Evolutionary conservation across 2,329 filamentous ascomycete species (phyloP).

Genomic region (Bipolaris oryzae): DNA sequence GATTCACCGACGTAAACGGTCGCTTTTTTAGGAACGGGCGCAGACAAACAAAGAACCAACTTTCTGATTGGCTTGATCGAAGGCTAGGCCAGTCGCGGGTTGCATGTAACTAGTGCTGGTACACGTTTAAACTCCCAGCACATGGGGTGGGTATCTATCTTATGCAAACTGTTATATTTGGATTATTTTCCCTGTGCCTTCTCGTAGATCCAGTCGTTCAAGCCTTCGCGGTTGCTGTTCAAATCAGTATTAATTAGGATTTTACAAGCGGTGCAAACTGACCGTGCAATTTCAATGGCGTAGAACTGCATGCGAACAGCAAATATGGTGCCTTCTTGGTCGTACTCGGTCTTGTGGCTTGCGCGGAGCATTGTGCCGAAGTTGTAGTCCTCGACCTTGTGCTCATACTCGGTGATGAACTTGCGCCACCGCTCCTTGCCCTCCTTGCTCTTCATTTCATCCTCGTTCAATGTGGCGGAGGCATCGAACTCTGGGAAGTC

Average conservation of each 20-base stretch:
- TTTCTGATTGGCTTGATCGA: conserved; percentile 1
- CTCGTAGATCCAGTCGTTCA: conserved; percentile 98
- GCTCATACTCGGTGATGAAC: conserved; percentile 93
- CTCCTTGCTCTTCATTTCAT: conserved; percentile 95
- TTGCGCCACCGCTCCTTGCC: conserved; percentile 95
- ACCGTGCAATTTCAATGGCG: conserved; percentile 76
- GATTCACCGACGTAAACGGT: background rate
- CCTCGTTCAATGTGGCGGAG: conserved; percentile 79
- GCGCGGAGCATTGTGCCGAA: conserved; percentile 92
- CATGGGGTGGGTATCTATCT: background rate
- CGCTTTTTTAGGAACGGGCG: conserved; percentile 1
- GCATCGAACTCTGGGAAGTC: conserved; percentile 95
- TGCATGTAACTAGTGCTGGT: conserved; percentile 10
- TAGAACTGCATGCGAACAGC: conserved; percentile 85
- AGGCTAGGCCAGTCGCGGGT: conserved; percentile 8
- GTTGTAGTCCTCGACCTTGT: conserved; percentile 95
- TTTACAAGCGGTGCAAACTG: conserved; percentile 32
- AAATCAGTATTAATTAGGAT: conserved; percentile 22
- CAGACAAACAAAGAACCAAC: conserved; percentile 9
- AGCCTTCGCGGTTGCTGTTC: conserved; percentile 74
- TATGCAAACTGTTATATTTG: background rate
- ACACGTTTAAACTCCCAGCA: background rate
- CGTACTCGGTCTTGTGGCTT: conserved; percentile 81
- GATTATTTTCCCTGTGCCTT: conserved; percentile 62
- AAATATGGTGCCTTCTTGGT: conserved; percentile 88